Base-by-base conservation (phyloP, 2,329 filamentous ascomycete species). In the Cordyceps javanica region DNA sequence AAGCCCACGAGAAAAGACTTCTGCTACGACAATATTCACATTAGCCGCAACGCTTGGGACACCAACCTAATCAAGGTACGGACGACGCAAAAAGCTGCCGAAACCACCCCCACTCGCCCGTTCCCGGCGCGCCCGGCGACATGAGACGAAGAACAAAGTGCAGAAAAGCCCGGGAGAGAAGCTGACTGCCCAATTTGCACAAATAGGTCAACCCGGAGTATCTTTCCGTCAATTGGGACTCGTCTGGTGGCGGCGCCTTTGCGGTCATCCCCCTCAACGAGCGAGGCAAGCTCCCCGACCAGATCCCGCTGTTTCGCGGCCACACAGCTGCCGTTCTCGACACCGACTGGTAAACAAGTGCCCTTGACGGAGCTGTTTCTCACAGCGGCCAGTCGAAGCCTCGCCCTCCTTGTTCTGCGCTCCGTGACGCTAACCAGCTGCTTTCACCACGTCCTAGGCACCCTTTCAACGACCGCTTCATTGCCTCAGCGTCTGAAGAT, bases 11-110 rank as follows among this genome's bases (percentile, higher is more conserved):
- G 90, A 76, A 97, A 96, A 83, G 94, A 99, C 74, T 90, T 90
- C 82, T 97, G 92, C 81, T 99, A 97, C 77, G 94, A 99, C 75
- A 97, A 97, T 75, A 80, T 99, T 66, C 90, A 91, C 72, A 91
- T 99, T 75, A 97, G 91, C 70, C 90, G 89, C 75, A 99, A 99
- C 86, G 94, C 94, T 57, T 99, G 94, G 94, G 94, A 99, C 75
- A 97, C 92, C 69, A 99, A 99, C 78, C 79, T 99, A 70, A 83
- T 97, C 77, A 97, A 97, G 88, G 91, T 95, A 60, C 21, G 46
- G n/a, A 30, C n/a, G 23, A 42, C 21, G n/a, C n/a, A 25, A 53
- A 16, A 21, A 49, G 36, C 42, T 19, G 6, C 8, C 53, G 74
- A 26, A 21, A 16, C 19, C 16, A 19, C 26, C 10, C 28, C 28